Evolutionary conservation across 2,329 filamentous ascomycete species (phyloP).

Genomic region (Monosporascus sp.): DNA sequence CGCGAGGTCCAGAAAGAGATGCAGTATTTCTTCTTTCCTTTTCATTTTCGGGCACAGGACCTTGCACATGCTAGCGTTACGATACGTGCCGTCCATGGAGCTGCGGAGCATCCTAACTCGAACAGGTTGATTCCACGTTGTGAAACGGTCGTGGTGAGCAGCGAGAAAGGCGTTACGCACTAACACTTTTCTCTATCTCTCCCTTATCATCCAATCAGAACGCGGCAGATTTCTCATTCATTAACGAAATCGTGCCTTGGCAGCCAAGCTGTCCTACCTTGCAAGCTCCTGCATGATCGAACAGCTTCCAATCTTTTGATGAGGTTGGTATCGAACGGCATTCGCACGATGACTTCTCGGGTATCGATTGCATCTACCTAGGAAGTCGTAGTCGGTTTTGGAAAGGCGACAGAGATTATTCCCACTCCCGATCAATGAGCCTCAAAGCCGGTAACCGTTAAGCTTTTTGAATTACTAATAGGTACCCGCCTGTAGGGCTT

Average conservation of each 20-base stretch:
- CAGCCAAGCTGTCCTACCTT: neutral
- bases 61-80: neutral
- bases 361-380: too few relatives aligned
- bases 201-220: conserved; percentile 12
- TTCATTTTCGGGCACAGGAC: neutral
- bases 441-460: neutral
- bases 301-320: too few relatives aligned
- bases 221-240: conserved; percentile 17
- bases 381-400: too few relatives aligned
- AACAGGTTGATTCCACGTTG: neutral
- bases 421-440: neutral
- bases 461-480: neutral
- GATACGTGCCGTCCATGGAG: too few relatives aligned
- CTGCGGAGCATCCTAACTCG: too few relatives aligned
- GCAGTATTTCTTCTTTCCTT: neutral
- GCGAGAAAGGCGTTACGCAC: too few relatives aligned
- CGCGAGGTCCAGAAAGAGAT: neutral
- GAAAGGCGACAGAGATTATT: too few relatives aligned
- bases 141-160: neutral
- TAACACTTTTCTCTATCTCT: conserved; percentile 11
- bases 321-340: too few relatives aligned
- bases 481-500: conserved; percentile 2
- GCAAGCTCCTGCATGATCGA: neutral
- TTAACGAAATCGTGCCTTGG: conserved; percentile 18
- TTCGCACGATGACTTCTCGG: too few relatives aligned